Conservation (phyloP, 1,284 basidiomycete species). For the Marasmius sp. region DNA sequence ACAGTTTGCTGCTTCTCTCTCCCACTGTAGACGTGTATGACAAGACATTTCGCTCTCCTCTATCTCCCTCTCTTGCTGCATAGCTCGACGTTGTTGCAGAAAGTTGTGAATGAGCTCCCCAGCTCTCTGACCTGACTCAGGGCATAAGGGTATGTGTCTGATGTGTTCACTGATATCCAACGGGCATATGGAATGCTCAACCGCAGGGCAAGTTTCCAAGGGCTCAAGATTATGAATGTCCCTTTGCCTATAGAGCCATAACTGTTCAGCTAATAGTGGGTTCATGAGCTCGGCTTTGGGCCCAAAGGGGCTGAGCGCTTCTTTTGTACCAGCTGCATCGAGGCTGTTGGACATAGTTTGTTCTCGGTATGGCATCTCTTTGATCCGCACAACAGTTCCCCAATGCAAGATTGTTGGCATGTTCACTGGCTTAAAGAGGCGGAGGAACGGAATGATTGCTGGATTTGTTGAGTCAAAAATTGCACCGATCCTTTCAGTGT, state of each 20-base stretch:
- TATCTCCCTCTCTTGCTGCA: neutral
- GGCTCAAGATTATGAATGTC: neutral
- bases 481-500: neutral
- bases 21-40: neutral
- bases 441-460: neutral
- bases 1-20: neutral
- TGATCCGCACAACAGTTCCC: neutral
- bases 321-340: neutral
- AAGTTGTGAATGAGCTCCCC: neutral
- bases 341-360: neutral
- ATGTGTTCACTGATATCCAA: neutral
- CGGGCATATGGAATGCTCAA: no score
- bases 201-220: neutral
- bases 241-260: neutral
- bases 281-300: neutral
- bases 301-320: neutral
- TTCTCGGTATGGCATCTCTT: neutral
- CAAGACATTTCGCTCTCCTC: neutral
- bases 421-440: neutral
- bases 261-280: neutral
- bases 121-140: neutral
- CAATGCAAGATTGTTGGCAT: neutral
- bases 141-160: neutral
- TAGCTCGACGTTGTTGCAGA: neutral
- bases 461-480: neutral